Evolutionary conservation across 2,329 filamentous ascomycete species (phyloP).

Genomic region (Botrytis porri): DNA sequence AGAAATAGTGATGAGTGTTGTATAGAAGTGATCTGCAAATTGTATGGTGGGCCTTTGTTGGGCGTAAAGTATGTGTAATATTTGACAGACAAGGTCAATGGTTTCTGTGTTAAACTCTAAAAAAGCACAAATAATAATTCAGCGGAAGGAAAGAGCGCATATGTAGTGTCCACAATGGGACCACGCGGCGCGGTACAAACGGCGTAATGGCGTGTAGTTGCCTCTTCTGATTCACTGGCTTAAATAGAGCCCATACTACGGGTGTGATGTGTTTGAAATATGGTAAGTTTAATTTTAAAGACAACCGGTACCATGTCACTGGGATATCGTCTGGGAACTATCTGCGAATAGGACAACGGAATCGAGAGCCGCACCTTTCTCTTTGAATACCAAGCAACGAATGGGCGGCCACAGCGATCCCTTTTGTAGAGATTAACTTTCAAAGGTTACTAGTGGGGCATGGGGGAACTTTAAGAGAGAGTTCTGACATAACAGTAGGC

Average conservation of each 20-base stretch:
- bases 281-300: conserved; percentile 2
- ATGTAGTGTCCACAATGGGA: background rate
- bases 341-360: background rate
- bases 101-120: background rate
- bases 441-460: background rate
- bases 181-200: background rate
- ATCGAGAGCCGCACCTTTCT: conserved; percentile 3
- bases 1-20: background rate
- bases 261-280: background rate
- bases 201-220: background rate
- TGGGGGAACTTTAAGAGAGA: background rate
- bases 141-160: background rate
- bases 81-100: background rate
- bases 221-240: background rate
- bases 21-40: background rate
- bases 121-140: background rate
- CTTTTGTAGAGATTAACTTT: background rate
- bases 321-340: background rate
- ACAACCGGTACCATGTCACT: conserved; percentile 1
- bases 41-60: background rate
- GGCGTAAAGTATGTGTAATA: background rate
- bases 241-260: background rate
- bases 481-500: background rate
- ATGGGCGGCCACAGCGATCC: background rate
- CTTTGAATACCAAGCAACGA: background rate